Percentiles rank a stretch among this genome's conserved stretches.
Conservation (phyloP, 345 rosid species). For the Eucalyptus rudis region DNA sequence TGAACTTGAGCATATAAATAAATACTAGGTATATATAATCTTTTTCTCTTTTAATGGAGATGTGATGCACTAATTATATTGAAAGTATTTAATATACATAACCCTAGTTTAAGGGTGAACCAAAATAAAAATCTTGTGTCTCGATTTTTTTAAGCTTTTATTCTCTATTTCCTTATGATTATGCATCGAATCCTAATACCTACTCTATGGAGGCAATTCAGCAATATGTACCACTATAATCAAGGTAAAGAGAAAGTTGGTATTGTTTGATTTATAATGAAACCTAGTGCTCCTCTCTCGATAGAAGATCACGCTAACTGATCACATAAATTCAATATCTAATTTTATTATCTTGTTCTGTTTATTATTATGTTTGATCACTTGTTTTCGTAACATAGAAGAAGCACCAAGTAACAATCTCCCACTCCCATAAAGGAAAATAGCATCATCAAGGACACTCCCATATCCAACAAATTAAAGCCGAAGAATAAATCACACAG, state of each 20-base stretch:
- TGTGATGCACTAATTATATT: too few species aligned
- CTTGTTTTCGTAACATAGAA: neutral
- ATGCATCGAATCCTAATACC: too few species aligned
- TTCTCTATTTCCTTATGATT: too few species aligned
- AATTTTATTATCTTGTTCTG: fast-evolving
- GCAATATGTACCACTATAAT: neutral
- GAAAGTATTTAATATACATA: fast-evolving
- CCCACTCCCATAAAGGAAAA: neutral
- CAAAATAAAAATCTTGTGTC: fast-evolving
- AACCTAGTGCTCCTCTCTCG: fast-evolving
- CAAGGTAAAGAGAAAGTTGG: neutral
- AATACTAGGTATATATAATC: too few species aligned
- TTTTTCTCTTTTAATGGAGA: too few species aligned
- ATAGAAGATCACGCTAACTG: fast-evolving
- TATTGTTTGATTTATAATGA: fast-evolving
- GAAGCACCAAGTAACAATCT: neutral
- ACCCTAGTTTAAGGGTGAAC: too few species aligned
- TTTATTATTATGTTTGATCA: neutral
- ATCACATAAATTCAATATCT: neutral
- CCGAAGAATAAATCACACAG: neutral
- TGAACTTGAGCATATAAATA: too few species aligned
- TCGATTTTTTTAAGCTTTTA: too few species aligned
- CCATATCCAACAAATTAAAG: neutral
- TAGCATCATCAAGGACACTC: neutral
- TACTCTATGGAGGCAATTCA: neutral